A percentile compares a stretch with the other conserved stretches of the same genome.
Conservation (phyloP, 2,329 filamentous ascomycete species). For the Fusarium sp. region DNA sequence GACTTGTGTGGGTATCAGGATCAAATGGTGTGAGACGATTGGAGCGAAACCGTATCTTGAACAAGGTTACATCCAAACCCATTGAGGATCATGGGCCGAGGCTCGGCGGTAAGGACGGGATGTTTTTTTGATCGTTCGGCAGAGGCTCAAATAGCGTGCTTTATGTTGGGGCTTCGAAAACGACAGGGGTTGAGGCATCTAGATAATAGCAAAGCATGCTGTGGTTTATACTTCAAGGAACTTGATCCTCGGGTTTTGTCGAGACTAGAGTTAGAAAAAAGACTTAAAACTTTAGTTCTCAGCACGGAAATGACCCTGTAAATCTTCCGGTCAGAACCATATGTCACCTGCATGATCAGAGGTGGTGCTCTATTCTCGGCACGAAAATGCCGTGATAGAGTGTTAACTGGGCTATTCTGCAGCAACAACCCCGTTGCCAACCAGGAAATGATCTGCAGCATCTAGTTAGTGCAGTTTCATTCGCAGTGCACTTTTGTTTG, state of each 20-base stretch:
- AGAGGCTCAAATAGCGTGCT: background rate
- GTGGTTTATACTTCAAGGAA: background rate
- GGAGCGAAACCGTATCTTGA: background rate
- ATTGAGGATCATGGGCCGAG: conserved; percentile 7
- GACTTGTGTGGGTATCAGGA: background rate
- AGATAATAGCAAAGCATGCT: background rate
- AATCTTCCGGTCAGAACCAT: background rate
- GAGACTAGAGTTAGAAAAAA: rapidly evolving
- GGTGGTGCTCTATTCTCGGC: conserved; percentile 7
- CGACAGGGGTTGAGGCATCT: background rate
- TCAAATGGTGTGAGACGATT: conserved; percentile 8
- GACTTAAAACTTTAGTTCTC: background rate
- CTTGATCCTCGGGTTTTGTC: background rate
- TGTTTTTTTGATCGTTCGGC: background rate
- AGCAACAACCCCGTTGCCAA: background rate
- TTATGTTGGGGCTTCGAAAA: background rate
- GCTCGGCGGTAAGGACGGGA: background rate
- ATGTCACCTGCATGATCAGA: background rate
- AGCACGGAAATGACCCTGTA: background rate
- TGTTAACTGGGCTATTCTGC: background rate
- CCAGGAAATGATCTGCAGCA: conserved; percentile 8
- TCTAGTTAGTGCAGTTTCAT: background rate
- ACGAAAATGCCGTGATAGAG: conserved; percentile 15
- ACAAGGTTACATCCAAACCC: conserved; percentile 9
- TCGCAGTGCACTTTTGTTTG: conserved; percentile 10